Percentiles rank a stretch among this genome's conserved stretches.
phyloP scores from a whole-genome alignment of 1,284 basidiomycete genomes.

The Heliocybe sulcata region DNA sequence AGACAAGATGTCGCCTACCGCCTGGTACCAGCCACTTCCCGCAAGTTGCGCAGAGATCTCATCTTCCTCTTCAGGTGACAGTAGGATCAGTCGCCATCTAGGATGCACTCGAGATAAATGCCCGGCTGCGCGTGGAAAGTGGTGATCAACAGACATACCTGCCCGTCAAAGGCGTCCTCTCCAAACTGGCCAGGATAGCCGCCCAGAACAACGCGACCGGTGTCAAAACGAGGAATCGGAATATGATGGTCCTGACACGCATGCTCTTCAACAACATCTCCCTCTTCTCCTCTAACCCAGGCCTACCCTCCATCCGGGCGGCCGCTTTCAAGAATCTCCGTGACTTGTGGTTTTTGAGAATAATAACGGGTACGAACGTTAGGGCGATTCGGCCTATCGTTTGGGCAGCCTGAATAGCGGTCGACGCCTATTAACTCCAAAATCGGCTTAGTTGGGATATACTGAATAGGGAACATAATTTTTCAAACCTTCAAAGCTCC shows the following conservation, averaged over 20 bases:
- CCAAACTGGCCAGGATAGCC: constrained; percentile 71
- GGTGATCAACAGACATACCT: constrained; percentile 37
- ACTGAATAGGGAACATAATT: not conserved
- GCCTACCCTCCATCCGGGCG: constrained; percentile 41
- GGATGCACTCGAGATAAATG: constrained; percentile 4
- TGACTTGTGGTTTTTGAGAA: constrained; percentile 48
- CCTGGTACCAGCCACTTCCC: constrained; percentile 79
- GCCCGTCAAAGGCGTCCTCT: constrained; percentile 80
- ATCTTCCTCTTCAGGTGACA: constrained; percentile 89
- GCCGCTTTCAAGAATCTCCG: constrained; percentile 43
- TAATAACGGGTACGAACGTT: constrained; percentile 62
- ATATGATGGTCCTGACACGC: constrained; percentile 37
- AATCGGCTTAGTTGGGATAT: not conserved
- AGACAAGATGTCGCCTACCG: constrained; percentile 72
- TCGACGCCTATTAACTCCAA: constrained; percentile 30
- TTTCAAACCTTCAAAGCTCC: constrained; percentile 42
- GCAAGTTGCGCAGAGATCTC: constrained; percentile 71
- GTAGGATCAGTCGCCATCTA: constrained; percentile 82
- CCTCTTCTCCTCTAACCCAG: constrained; percentile 43
- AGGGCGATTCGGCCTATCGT: constrained; percentile 62
- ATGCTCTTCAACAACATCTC: constrained; percentile 37
- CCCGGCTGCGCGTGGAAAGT: constrained; percentile 1
- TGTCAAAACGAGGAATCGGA: constrained; percentile 56
- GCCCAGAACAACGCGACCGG: constrained; percentile 68
- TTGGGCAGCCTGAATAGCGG: constrained; percentile 53